Evolutionary conservation across 2,329 filamentous ascomycete species (phyloP), one percentile per base, ranked within the genome.

Genomic region (Pseudogymnoascus sp.): DNA sequence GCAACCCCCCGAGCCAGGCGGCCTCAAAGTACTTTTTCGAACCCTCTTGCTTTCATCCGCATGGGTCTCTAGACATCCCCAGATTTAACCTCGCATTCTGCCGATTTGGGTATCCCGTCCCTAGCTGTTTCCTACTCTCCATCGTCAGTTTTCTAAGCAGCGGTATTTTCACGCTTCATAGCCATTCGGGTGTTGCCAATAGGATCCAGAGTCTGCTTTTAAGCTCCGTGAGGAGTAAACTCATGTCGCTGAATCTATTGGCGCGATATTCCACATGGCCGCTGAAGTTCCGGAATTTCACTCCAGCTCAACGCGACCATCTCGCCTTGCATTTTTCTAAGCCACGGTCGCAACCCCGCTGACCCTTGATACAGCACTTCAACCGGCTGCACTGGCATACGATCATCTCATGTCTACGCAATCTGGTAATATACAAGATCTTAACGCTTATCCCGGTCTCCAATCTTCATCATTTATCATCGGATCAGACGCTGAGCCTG

Each of bases 401-500:
- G 68, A 69, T 67, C 69, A 70, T 69, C 73, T 73, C 69, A 74
- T 74, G 72, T 70, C 71, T 70, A 72, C 72, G 64, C 71, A 72
- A 74, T 67, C 71, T 69, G 68, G 68, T 71, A 73, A 72, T 65
- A 68, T 72, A 63, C 70, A 71, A 70, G 71, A 74, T 64, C 64
- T 73, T 65, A 65, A 66, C 67, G 68, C 70, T 62, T 71, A 68
- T 64, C 70, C 71, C 61, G 69, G 67, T 62, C 59, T 61, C 19
- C 70, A 72, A 61, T 69, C 71, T 66, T 65, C 70, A 61, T 68
- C 71, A 56, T 72, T 66, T 67, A 71, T 72, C 62, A 66, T 73
- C 69, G 71, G 68, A 53, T 68, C 71, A 60, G 72, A 73, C 62
- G 29, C 67, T 62, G 73, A 73, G 68, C 69, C 71, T 70, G 72